These are phyloP conservation scores for Anthracocystis panici-leucophaei DNA, from an alignment of 1,284 basidiomycete genomes.

Conservation along the genomic window DNA sequence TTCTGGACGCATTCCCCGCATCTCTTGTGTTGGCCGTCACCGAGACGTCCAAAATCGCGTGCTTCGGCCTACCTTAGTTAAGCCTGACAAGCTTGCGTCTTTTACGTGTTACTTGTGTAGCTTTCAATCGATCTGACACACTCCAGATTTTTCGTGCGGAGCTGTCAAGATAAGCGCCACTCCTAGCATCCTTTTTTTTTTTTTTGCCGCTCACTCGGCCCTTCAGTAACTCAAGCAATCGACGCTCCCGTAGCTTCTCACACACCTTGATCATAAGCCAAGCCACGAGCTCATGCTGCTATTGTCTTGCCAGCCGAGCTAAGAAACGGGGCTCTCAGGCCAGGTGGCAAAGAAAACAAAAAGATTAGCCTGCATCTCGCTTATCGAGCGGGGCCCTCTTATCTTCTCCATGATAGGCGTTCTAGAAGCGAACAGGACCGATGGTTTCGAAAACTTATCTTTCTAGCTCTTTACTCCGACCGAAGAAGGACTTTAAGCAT, in stretches of 20 bases:
- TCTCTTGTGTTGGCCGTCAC: neutral
- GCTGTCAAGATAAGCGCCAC: slow-evolving; percentile 19
- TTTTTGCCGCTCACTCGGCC: neutral
- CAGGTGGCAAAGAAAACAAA: neutral
- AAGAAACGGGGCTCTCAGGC: neutral
- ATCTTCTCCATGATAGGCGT: neutral
- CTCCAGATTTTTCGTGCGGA: neutral
- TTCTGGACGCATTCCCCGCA: slow-evolving; percentile 33
- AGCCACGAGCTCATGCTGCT: neutral
- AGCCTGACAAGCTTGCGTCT: slow-evolving; percentile 9
- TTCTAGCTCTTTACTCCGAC: neutral
- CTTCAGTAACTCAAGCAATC: neutral
- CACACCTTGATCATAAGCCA: neutral
- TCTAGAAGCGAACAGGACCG: neutral
- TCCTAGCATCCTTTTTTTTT: neutral
- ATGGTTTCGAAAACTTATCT: neutral
- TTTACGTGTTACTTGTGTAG: neutral
- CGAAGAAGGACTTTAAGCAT: neutral
- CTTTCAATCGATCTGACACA: neutral
- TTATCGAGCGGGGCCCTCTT: slow-evolving; percentile 1
- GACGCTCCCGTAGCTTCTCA: neutral
- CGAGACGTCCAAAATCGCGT: slow-evolving; percentile 23
- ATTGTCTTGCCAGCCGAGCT: neutral
- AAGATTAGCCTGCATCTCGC: slow-evolving; percentile 15
- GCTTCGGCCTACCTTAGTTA: slow-evolving; percentile 18